A percentile compares a stretch with the other conserved stretches of the same genome.
phyloP scores from a whole-genome alignment of 208 protist genomes.

The Trypanosoma platydactyli region DNA sequence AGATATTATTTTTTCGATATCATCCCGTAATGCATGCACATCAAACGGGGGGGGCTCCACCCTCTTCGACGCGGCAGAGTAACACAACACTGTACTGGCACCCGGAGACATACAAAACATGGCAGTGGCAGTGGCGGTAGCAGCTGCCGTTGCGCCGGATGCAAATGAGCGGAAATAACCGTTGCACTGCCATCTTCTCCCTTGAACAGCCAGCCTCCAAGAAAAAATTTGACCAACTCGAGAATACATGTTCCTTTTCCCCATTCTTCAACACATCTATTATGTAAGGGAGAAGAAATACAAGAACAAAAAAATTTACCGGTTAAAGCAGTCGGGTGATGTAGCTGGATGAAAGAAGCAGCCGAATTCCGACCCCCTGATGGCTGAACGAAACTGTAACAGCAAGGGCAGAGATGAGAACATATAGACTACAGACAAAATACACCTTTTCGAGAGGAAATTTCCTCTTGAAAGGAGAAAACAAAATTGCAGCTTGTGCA shows the following conservation, averaged over 20 bases:
- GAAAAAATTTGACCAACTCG: slow-evolving; percentile 35
- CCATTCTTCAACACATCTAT: neutral
- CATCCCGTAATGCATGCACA: slow-evolving; percentile 38
- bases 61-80: neutral
- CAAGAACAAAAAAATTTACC: slow-evolving; percentile 14
- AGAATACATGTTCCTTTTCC: slow-evolving; percentile 31
- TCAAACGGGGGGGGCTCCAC: slow-evolving; percentile 57
- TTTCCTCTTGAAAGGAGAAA: too few species aligned
- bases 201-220: slow-evolving; percentile 28
- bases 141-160: slow-evolving; percentile 24
- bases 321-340: neutral
- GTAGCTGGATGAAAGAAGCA: neutral
- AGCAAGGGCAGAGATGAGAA: too few species aligned
- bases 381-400: neutral
- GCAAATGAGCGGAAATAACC: neutral
- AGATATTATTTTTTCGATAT: slow-evolving; percentile 59
- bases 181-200: neutral
- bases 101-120: slow-evolving; percentile 15
- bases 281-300: slow-evolving; percentile 1
- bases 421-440: too few species aligned
- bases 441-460: too few species aligned
- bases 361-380: neutral
- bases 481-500: too few species aligned
- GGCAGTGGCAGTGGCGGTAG: slow-evolving; percentile 30
- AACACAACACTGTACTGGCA: slow-evolving; percentile 45